Evolutionary conservation across 768 basidiomycete genomes (phyloP), one percentile per base, ranked within the genome.

Genomic region (Roridomyces roridus): DNA sequence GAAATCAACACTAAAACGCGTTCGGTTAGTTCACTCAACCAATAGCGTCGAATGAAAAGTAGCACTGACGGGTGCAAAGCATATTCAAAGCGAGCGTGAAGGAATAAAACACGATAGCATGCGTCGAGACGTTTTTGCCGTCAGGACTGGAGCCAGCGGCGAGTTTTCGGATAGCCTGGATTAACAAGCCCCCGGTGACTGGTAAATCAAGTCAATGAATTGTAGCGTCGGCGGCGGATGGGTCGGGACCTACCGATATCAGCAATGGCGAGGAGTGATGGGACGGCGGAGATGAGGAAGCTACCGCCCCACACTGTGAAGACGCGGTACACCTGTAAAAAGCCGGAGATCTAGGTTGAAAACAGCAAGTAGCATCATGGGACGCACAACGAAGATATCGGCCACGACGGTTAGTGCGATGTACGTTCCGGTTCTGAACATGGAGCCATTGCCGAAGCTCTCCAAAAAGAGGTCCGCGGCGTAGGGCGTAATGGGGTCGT

Each of bases 341-440:
- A 0, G 12, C 9, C 3, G 1, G 17, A 23, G 34, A 29, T 15
- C 14, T 3, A 14, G 6, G 14, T 8, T 28, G 20, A 29, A 25
- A 6, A 15, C 18, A 11, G 2, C 14, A 7, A 31, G 29, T 31
- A 6, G 7, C 29, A n/a, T 7, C 5, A 8, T 6, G 4, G 20
- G 12, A 45, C 60, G 21, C 21, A 53, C 60, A n/a, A 62, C 49
- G 21, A 62, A 62, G n/a, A 62, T 53, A 40, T 62, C 60, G 6
- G 60, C 60, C 7, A 62, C 55, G 24, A 62, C 48, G 18, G 60
- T 62, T 31, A 62, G 43, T 17, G 55, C 60, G 9, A 62, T 52
- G 51, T 62, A 62, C 6, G 60, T 57, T 18, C 55, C 55, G 12
- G 60, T 62, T 18, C 60, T 40, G 35, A 62, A 57, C 60, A 62